Percentiles rank a stretch among this genome's conserved stretches.
These are phyloP conservation scores for Exutisphaerella laricina DNA, from an alignment of 2,329 filamentous ascomycete species.

Conservation along the genomic window DNA sequence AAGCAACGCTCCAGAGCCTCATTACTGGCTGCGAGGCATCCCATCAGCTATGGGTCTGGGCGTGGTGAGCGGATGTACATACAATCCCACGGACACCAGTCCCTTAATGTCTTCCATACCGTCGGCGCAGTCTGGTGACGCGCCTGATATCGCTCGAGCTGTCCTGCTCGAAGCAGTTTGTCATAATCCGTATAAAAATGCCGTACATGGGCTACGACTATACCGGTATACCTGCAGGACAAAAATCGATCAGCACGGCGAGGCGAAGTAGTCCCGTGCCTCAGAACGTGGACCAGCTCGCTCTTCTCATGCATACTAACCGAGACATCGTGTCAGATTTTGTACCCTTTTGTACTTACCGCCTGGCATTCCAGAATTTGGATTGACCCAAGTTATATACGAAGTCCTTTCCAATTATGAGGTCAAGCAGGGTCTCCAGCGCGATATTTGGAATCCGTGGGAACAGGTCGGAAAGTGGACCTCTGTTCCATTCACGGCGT, in stretches of 20 bases:
- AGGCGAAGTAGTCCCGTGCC: too few species aligned
- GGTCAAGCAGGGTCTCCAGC: conserved; percentile 26
- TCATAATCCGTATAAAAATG: conserved; percentile 59
- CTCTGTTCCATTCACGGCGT: conserved; percentile 29
- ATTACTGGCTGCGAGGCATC: conserved; percentile 17
- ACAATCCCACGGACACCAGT: conserved; percentile 32
- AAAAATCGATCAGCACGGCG: too few species aligned
- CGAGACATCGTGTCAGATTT: too few species aligned
- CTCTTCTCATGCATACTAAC: too few species aligned
- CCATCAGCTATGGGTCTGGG: neutral
- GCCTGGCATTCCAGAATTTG: conserved; percentile 25
- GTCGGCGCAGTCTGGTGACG: conserved; percentile 18
- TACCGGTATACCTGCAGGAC: conserved; percentile 25
- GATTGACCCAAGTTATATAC: conserved; percentile 29
- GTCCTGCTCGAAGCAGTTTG: conserved; percentile 40
- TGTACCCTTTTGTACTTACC: too few species aligned
- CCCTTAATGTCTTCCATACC: conserved; percentile 29
- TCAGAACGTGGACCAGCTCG: too few species aligned
- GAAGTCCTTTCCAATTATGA: conserved; percentile 28
- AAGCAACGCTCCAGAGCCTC: conserved; percentile 28
- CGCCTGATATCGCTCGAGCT: conserved; percentile 28
- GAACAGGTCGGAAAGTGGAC: conserved; percentile 27
- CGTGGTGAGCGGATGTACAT: neutral
- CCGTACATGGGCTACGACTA: conserved; percentile 57
- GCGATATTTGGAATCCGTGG: conserved; percentile 24